Conservation (phyloP, 2,329 filamentous ascomycete species). For the Simplicillium aogashimaense region DNA sequence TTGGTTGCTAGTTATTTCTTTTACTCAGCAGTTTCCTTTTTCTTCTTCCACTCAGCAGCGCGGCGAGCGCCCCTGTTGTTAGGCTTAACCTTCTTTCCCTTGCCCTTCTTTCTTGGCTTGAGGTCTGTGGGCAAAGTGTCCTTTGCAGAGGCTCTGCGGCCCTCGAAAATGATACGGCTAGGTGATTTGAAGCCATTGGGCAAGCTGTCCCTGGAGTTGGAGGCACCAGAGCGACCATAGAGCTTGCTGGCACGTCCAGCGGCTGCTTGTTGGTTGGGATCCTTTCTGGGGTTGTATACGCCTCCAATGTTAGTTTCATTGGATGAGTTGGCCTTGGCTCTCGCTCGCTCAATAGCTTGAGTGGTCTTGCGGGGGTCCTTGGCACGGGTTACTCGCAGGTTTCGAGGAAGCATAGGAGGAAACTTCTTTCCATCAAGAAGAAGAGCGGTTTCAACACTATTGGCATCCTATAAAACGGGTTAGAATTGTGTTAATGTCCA, state of each 20-base stretch:
- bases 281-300: conserved; percentile 59
- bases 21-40: conserved; percentile 13
- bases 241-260: conserved; percentile 67
- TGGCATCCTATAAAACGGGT: conserved; percentile 51
- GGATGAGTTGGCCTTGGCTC: conserved; percentile 21
- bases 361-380: conserved; percentile 59
- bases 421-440: conserved; percentile 86
- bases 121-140: conserved; percentile 54
- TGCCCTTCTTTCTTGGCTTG: conserved; percentile 48
- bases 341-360: conserved; percentile 28
- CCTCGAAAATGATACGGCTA: conserved; percentile 72
- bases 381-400: conserved; percentile 77
- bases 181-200: conserved; percentile 40
- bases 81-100: conserved; percentile 29
- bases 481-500: conserved; percentile 10
- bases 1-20: not conserved
- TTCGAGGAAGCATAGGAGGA: conserved; percentile 84
- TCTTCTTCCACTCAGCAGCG: conserved; percentile 35
- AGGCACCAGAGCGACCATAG: conserved; percentile 58
- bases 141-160: conserved; percentile 59
- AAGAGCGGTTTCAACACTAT: conserved; percentile 83
- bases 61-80: conserved; percentile 27
- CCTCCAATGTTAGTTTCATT: conserved; percentile 26
- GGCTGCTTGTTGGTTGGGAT: conserved; percentile 58
- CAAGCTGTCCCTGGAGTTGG: conserved; percentile 12